A percentile compares a stretch with the other conserved stretches of the same genome.
Evolutionary conservation across 768 basidiomycete species (phyloP).

Genomic region (Phlebiopsis gigantea): DNA sequence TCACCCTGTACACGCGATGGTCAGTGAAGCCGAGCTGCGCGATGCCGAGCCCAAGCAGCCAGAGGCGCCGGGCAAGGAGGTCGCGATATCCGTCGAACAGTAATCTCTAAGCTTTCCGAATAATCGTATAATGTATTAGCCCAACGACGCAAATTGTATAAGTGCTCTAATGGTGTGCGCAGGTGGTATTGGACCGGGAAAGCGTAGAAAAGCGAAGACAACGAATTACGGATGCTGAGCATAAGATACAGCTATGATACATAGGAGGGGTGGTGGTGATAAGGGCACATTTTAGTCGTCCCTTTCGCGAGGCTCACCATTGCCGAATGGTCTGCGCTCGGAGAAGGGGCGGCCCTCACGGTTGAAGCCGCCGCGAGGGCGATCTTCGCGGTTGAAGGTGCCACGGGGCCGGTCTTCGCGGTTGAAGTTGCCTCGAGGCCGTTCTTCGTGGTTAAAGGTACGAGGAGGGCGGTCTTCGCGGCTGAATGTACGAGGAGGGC

Average conservation of each 20-base stretch:
- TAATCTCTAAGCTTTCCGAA: not conserved
- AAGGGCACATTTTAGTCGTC: not conserved
- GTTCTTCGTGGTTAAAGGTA: not conserved
- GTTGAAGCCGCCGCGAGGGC: not conserved
- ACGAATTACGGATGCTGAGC: not conserved
- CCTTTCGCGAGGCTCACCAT: not conserved
- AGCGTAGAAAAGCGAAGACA: not conserved
- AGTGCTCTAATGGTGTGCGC: not conserved
- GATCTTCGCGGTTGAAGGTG: not conserved
- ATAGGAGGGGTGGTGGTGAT: not conserved
- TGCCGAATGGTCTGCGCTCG: not conserved
- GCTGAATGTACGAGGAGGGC: no score
- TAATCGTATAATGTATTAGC: conserved; percentile 12
- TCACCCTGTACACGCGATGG: conserved; percentile 72
- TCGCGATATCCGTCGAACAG: conserved; percentile 11
- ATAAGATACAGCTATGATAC: conserved; percentile 1
- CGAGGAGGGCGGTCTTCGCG: not conserved
- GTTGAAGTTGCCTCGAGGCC: not conserved
- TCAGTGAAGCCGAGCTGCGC: conserved; percentile 54
- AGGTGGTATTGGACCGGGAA: not conserved
- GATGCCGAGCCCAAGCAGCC: conserved; percentile 17
- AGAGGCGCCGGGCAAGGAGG: conserved; percentile 19
- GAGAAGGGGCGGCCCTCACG: not conserved
- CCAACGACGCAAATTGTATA: not conserved
- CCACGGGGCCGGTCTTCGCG: not conserved